These are phyloP conservation scores for Aphanomyces stellatus DNA, from an alignment of 352 stramenopile species.

Conservation along the genomic window DNA sequence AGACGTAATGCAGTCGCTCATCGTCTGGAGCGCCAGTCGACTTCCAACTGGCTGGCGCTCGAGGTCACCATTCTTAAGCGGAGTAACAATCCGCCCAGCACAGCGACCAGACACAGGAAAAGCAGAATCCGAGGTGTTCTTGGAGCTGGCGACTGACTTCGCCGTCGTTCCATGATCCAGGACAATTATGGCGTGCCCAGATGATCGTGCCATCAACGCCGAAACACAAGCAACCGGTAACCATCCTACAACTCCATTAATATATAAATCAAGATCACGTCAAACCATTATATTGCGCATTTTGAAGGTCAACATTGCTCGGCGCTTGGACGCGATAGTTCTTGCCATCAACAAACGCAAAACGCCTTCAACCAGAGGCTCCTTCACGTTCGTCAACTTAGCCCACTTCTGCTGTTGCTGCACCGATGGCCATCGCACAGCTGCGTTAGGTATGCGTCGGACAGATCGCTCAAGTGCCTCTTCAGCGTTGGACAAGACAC, in stretches of 20 bases:
- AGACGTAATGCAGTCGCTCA: slow-evolving; percentile 11
- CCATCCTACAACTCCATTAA: neutral
- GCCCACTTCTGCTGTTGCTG: neutral
- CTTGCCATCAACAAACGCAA: slow-evolving; percentile 6
- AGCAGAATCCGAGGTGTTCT: neutral
- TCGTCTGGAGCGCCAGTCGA: neutral
- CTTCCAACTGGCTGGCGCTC: neutral
- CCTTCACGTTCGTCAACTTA: neutral
- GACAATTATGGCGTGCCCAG: slow-evolving; percentile 17
- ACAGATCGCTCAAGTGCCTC: neutral
- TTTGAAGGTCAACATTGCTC: slow-evolving; percentile 13
- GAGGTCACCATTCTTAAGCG: slow-evolving; percentile 13
- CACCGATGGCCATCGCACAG: neutral
- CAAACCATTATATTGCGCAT: slow-evolving; percentile 18
- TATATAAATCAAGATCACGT: neutral
- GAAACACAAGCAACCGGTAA: slow-evolving; percentile 8
- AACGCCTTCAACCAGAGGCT: neutral
- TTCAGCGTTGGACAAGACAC: neutral
- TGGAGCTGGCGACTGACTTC: slow-evolving; percentile 3
- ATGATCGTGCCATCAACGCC: neutral
- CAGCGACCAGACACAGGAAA: slow-evolving; percentile 13
- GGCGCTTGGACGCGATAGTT: slow-evolving; percentile 9
- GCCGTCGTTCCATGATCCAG: slow-evolving; percentile 18
- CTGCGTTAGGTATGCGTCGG: neutral
- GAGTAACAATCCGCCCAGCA: slow-evolving; percentile 8